phyloP scores from a whole-genome alignment of 1,284 basidiomycete genomes.

The Naganishia albida region DNA sequence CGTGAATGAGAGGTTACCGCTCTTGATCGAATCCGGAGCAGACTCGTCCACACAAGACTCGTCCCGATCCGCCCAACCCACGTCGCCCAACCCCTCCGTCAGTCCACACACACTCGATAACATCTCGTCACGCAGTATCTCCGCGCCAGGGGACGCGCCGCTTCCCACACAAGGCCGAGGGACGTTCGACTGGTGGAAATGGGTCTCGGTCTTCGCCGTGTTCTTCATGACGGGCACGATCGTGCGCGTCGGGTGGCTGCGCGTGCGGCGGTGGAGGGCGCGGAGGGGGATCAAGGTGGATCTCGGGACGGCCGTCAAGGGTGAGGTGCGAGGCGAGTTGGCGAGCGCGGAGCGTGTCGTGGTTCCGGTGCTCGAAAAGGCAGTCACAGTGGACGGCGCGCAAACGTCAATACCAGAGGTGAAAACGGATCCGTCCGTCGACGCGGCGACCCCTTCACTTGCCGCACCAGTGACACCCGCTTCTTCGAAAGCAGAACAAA shows the following conservation, averaged over 20 bases:
- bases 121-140: not conserved
- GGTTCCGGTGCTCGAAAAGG: not conserved
- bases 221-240: conserved; percentile 25
- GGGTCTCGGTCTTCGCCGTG: conserved; percentile 21
- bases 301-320: not conserved
- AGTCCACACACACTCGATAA: not conserved
- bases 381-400: not conserved
- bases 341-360: not conserved
- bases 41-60: not conserved
- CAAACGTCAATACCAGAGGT: not conserved
- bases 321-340: not conserved
- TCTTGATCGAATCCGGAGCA: conserved; percentile 48
- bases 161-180: not conserved
- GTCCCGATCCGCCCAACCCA: not conserved
- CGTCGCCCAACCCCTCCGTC: not conserved
- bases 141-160: not conserved
- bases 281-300: not conserved
- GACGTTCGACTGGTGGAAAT: conserved; percentile 24
- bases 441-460: not conserved
- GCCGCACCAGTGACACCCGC: not conserved
- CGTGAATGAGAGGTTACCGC: conserved; percentile 37
- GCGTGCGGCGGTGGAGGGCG: conserved; percentile 8
- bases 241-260: conserved; percentile 5
- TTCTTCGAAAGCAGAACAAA: not conserved
- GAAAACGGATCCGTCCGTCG: not conserved